Base-by-base conservation (phyloP, 495 filamentous ascomycete genomes). In the Penicillium roqueforti region DNA sequence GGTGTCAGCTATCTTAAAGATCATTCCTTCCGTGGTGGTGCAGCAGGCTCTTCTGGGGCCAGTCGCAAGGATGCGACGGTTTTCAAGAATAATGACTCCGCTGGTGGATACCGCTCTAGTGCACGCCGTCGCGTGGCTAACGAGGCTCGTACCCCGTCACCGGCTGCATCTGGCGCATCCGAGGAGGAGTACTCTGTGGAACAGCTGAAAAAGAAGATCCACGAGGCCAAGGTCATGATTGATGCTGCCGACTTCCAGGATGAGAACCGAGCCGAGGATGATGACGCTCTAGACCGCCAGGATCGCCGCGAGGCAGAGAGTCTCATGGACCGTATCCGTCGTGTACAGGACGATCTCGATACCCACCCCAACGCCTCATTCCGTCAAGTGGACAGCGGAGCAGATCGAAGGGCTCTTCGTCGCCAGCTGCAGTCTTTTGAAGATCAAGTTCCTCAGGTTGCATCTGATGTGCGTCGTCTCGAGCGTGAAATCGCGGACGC, bases 171-270 rank as follows among this genome's bases (percentile, higher is more conserved):
- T 3, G 87, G 90, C 18, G 76, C 84, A 0, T 91, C 91, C 13
- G 83, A 82, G 40, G 92, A 96, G 16, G 95, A 97, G 10, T 60
- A 95, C 34, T 85, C 87, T 13, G 63, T 95, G 13, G 91, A 97
- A 16, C 92, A 97, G 57, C 68, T 99, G 47, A 83, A 80, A 26
- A 99, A 97, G 78, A 90, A 89, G 69, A 91, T 99, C 55, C 88
- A 85, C 41, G 95, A 99, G 75, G 91, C 93, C 66, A 90, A 96
- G 68, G 83, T 99, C 14, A 77, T 99, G 60, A 79, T 99, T n/a
- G 92, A 97, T 67, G 93, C 95, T 2, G 91, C 96, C 68, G 95
- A 99, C 64, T 97, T 96, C 69, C 87, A 91, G 61, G 95, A 97
- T 58, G 92, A 97, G 70, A 89, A 88, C 65, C 79, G 82, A 42